Conservation (phyloP, 140 eudicot genomes). For the Flaveria floridana region DNA sequence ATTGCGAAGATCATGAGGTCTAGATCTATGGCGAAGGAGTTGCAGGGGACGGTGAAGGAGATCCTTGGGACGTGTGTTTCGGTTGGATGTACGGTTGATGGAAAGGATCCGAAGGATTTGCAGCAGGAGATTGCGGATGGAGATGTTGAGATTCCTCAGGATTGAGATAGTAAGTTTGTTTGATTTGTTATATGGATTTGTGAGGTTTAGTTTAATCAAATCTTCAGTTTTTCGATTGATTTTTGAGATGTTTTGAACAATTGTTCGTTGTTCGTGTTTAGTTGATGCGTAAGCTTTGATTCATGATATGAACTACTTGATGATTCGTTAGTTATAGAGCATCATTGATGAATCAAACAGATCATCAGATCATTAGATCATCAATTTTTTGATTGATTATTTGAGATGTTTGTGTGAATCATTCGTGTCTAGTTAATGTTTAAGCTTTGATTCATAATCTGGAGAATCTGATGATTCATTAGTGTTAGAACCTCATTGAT, state of each 20-base stretch:
- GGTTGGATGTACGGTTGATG: conserved; percentile 86
- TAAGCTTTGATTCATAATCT: neutral
- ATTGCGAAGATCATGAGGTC: conserved; percentile 69
- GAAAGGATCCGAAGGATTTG: conserved; percentile 82
- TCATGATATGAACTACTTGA: neutral
- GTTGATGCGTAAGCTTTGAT: neutral
- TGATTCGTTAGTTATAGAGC: neutral
- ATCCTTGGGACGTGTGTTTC: conserved; percentile 79
- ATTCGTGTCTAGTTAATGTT: no score
- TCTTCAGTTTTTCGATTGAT: conserved; percentile 6
- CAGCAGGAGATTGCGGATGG: conserved; percentile 75
- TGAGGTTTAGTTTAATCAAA: neutral
- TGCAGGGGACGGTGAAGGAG: conserved; percentile 81
- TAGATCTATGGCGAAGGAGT: conserved; percentile 80
- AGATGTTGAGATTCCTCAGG: conserved; percentile 69
- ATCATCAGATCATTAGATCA: no score
- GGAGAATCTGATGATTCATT: neutral
- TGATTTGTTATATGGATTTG: neutral
- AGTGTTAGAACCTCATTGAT: neutral
- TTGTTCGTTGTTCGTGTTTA: neutral
- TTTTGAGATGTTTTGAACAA: conserved; percentile 11
- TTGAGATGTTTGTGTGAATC: no score
- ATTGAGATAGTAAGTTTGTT: conserved; percentile 31
- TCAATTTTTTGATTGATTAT: no score
- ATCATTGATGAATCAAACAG: neutral